Conservation (phyloP, 768 basidiomycete genomes). For the Auriscalpium microsporum region DNA sequence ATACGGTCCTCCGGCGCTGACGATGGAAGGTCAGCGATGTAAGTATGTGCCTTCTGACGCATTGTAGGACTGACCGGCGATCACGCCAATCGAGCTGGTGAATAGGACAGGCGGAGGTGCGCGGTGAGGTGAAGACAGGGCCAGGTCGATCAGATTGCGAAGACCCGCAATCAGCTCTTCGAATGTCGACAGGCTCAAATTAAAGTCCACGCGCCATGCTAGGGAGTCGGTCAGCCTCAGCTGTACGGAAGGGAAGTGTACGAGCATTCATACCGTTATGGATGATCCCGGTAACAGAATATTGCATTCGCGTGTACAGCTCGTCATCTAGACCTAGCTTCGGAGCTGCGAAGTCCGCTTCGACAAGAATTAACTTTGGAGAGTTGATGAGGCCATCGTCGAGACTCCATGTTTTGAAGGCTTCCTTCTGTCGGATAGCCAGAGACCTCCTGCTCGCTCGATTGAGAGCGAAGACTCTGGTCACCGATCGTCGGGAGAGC, state of each 20-base stretch:
- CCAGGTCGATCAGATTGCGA: slow-evolving; percentile 19
- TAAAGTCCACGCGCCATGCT: slow-evolving; percentile 23
- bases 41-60: too few relatives aligned
- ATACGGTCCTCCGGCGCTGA: background rate
- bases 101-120: slow-evolving; percentile 15
- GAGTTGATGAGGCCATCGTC: background rate
- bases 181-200: slow-evolving; percentile 17
- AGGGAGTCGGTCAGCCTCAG: slow-evolving; percentile 7
- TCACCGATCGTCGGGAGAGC: background rate
- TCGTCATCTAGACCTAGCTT: background rate
- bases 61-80: slow-evolving; percentile 1
- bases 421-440: background rate
- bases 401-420: background rate
- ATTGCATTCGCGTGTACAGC: background rate
- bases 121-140: slow-evolving; percentile 9
- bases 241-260: too few relatives aligned
- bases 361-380: background rate
- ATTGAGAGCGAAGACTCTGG: background rate
- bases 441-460: background rate
- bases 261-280: too few relatives aligned
- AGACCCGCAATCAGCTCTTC: slow-evolving; percentile 15
- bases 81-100: slow-evolving; percentile 19
- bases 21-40: background rate
- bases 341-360: background rate
- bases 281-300: background rate